Evolutionary conservation across 2,329 filamentous ascomycete species (phyloP).

Genomic region (Fusarium mangiferae): DNA sequence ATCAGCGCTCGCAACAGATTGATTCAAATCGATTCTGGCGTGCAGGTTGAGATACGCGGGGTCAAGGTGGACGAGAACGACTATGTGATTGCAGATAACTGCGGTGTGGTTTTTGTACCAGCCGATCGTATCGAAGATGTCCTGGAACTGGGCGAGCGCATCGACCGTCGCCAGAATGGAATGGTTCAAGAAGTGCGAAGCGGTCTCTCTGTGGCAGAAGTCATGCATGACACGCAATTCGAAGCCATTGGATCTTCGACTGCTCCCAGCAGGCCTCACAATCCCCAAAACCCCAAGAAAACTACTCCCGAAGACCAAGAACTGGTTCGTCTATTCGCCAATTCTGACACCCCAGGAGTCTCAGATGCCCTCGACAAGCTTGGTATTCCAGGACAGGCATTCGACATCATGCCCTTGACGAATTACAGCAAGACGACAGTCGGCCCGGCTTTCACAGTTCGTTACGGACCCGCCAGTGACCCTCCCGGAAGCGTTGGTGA

Average conservation of each 20-base stretch:
- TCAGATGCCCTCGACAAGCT: slow-evolving; percentile 8
- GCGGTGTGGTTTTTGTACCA: background rate
- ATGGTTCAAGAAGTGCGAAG: background rate
- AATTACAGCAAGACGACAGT: background rate
- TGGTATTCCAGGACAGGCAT: background rate
- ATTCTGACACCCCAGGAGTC: background rate
- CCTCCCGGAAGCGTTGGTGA: background rate
- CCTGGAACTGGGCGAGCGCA: background rate
- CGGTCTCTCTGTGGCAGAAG: background rate
- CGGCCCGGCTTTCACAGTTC: background rate
- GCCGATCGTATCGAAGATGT: background rate
- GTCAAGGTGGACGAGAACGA: background rate
- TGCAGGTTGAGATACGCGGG: background rate
- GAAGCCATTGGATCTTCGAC: background rate
- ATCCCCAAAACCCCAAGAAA: background rate
- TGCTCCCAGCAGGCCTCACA: background rate
- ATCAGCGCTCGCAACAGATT: background rate
- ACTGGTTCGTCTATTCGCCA: background rate
- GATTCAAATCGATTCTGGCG: background rate
- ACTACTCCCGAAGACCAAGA: background rate
- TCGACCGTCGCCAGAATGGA: background rate
- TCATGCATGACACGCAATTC: background rate
- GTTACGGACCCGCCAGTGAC: background rate
- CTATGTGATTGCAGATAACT: background rate
- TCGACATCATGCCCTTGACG: slow-evolving; percentile 1